These are phyloP conservation scores for Talaromyces verruculosus DNA, from an alignment of 2,329 filamentous ascomycete species.

Conservation along the genomic window DNA sequence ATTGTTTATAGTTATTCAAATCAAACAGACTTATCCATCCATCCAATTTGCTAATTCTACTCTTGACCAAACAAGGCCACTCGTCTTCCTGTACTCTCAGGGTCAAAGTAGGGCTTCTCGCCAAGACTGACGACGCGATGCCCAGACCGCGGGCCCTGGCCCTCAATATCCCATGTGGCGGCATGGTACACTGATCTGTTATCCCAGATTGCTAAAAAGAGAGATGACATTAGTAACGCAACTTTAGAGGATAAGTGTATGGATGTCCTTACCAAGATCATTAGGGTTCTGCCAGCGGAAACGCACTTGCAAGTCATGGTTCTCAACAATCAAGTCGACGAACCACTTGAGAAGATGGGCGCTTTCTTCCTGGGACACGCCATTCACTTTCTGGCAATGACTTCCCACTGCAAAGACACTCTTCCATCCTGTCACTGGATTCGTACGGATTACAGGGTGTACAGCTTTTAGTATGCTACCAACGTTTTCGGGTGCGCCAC, in stretches of 20 bases:
- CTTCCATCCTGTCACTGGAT: constrained; percentile 66
- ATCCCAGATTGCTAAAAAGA: constrained; percentile 35
- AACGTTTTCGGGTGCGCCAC: constrained; percentile 59
- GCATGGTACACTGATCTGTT: constrained; percentile 32
- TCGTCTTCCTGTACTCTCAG: constrained; percentile 27
- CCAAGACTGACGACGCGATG: constrained; percentile 30
- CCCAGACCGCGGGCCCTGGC: constrained; percentile 10
- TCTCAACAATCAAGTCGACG: constrained; percentile 5
- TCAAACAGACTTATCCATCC: no score
- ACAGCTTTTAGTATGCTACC: constrained; percentile 48
- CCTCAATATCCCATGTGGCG: constrained; percentile 10
- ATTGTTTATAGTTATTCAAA: no score
- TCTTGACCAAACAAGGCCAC: neutral
- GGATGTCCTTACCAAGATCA: constrained; percentile 8
- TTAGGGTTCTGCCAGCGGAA: constrained; percentile 17
- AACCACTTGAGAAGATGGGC: constrained; percentile 5
- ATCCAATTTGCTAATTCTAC: no score
- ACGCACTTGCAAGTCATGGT: constrained; percentile 18
- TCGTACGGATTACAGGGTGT: constrained; percentile 61
- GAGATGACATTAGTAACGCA: no score
- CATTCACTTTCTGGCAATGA: constrained; percentile 46
- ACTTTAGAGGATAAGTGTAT: neutral
- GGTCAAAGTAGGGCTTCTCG: constrained; percentile 37
- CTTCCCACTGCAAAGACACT: constrained; percentile 51
- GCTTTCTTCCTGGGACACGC: constrained; percentile 43